Conservation (phyloP, 805 yeast genomes). For the Yarrowia deformans region DNA sequence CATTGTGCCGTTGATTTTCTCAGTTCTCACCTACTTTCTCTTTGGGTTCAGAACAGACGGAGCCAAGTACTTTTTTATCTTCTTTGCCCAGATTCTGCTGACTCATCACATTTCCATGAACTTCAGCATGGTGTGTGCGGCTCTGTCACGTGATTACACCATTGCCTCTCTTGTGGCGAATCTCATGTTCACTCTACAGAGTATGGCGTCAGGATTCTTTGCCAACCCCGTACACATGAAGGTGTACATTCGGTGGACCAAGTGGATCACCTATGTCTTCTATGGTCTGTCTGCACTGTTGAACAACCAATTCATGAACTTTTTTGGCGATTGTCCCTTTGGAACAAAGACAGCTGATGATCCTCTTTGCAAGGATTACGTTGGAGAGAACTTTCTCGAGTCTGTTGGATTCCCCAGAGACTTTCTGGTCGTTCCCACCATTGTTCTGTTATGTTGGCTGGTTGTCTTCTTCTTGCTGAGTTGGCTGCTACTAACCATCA, state of each 20-base stretch:
- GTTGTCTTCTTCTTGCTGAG: slow-evolving; percentile 62
- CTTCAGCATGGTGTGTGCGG: slow-evolving; percentile 60
- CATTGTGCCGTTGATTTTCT: slow-evolving; percentile 64
- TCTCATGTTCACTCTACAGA: slow-evolving; percentile 70
- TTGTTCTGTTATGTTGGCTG: slow-evolving; percentile 64
- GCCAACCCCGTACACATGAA: slow-evolving; percentile 78
- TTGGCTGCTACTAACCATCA: slow-evolving; percentile 56
- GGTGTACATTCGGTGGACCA: slow-evolving; percentile 85
- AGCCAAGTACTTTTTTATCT: slow-evolving; percentile 62
- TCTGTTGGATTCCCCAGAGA: slow-evolving; percentile 66
- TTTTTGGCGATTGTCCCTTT: slow-evolving; percentile 63
- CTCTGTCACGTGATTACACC: slow-evolving; percentile 67
- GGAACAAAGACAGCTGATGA: slow-evolving; percentile 44
- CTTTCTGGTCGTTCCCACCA: slow-evolving; percentile 73
- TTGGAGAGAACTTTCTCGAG: slow-evolving; percentile 62
- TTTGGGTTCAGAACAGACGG: slow-evolving; percentile 66
- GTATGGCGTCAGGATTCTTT: slow-evolving; percentile 82
- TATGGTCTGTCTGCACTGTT: slow-evolving; percentile 74
- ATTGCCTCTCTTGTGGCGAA: slow-evolving; percentile 68
- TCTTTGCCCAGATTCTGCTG: slow-evolving; percentile 65
- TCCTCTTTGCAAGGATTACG: slow-evolving; percentile 57
- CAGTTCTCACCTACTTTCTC: slow-evolving; percentile 74
- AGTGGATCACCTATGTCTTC: slow-evolving; percentile 78
- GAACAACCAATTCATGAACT: slow-evolving; percentile 71
- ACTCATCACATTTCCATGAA: slow-evolving; percentile 64